Evolutionary conservation across 768 basidiomycete species (phyloP), one percentile per base, ranked within the genome.

Genomic region (Scleroderma citrinum): DNA sequence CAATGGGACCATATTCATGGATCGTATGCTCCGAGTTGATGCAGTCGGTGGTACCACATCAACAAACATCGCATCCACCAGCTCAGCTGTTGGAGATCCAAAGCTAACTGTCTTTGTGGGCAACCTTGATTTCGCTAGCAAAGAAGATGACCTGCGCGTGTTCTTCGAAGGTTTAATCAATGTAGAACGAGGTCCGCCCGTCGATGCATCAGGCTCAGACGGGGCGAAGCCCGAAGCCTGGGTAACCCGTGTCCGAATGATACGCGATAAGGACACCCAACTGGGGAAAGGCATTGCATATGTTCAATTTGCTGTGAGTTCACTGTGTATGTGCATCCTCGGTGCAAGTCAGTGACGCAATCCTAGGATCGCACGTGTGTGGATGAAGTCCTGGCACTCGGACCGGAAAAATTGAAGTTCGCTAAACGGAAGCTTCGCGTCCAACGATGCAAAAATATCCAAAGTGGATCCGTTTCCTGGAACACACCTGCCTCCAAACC

Each of bases 211-310:
- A 17, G 56, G 53, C 12, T 62, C 62, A 7, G 61, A 61, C 6
- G 67, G 32, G 2, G 65, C 68, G 48, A 77, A 72, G 52, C 61
- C 62, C 7, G 64, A 66, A 36, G 64, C 74, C 13, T 92, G 87
- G 87, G 90, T 94, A 16, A 80, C 77, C 7, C 81, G 80, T 31
- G 92, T 96, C n/a, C 78, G 95, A 37, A 82, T 96, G 57, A 77
- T 96, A 45, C 77, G 90, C 41, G 95, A 98, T 64, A 82, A 81
- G 56, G 91, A 88, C 50, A 96, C 92, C 1, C 92, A 92, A 56
- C 77, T 97, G 13, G 95, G 94, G 12, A 96, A 95, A 69, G 94
- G 94, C 5, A 94, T 97, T 64, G 92, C 87, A 10, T 96, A 97
- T 60, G 83, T 98, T 17, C 84, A 92, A 57, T 90, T 97, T 54